A percentile compares a stretch with the other conserved stretches of the same genome.
Conservation (phyloP, 2,329 filamentous ascomycete species). For the Byssothecium circinans region DNA sequence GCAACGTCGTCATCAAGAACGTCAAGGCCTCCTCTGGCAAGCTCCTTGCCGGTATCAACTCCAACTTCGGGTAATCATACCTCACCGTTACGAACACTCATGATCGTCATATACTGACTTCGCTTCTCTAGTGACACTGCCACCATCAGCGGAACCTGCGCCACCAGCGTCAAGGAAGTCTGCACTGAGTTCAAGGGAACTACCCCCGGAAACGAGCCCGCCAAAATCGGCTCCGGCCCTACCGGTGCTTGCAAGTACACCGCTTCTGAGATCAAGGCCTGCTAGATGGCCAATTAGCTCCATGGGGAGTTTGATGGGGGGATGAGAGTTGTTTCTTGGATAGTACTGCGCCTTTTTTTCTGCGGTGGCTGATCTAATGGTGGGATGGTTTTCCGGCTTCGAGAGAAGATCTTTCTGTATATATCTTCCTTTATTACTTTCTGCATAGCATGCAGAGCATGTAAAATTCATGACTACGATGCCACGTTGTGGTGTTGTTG, state of each 20-base stretch:
- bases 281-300: conserved; percentile 25
- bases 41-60: conserved; percentile 51
- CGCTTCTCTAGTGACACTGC: too few relatives aligned
- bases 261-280: conserved; percentile 32
- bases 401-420: conserved; percentile 1
- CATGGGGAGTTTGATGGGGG: too few relatives aligned
- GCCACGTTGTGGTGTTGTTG: too few relatives aligned
- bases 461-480: too few relatives aligned
- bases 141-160: conserved; percentile 31
- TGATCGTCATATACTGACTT: too few relatives aligned
- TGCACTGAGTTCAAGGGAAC: conserved; percentile 28
- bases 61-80: too few relatives aligned
- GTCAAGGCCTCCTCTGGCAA: conserved; percentile 38
- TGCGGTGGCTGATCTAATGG: neutral
- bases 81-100: too few relatives aligned
- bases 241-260: conserved; percentile 29
- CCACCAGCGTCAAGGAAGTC: conserved; percentile 19
- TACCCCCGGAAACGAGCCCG: conserved; percentile 20
- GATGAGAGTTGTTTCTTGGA: neutral
- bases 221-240: conserved; percentile 14
- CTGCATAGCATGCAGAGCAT: neutral
- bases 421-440: neutral
- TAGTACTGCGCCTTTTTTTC: neutral
- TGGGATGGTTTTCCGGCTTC: too few relatives aligned
- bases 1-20: conserved; percentile 47